phyloP scores from a whole-genome alignment of 208 protist species.

The Acanthamoeba castellanii region DNA sequence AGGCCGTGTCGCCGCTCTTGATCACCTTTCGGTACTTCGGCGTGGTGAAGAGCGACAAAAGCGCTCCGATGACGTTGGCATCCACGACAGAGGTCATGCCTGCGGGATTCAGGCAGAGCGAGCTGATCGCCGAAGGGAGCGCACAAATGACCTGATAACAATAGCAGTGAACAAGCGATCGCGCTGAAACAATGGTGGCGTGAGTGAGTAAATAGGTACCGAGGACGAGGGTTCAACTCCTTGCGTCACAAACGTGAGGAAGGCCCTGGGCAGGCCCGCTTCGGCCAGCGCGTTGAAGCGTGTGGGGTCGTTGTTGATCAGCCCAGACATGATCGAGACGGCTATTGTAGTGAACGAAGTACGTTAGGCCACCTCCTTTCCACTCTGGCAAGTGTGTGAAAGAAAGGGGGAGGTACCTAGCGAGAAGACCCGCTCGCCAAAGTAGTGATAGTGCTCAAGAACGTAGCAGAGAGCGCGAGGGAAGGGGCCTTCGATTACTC shows the following conservation, averaged over 20 bases:
- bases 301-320: conserved; percentile 72
- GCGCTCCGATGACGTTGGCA: conserved; percentile 37
- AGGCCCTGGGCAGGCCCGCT: conserved; percentile 10
- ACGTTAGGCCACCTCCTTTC: neutral
- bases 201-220: neutral
- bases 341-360: neutral
- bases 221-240: conserved; percentile 39
- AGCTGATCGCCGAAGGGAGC: conserved; percentile 44
- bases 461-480: conserved; percentile 57
- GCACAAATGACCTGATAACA: conserved; percentile 35
- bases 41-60: conserved; percentile 62
- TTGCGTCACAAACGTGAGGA: conserved; percentile 17
- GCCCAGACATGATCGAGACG: conserved; percentile 57
- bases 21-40: conserved; percentile 51
- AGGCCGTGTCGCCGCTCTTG: conserved; percentile 68
- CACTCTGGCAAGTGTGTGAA: no score
- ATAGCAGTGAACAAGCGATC: neutral
- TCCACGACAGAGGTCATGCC: conserved; percentile 57
- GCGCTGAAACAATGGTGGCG: neutral
- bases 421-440: conserved; percentile 69
- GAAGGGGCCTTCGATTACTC: conserved; percentile 57
- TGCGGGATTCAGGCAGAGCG: conserved; percentile 26
- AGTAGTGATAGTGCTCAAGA: conserved; percentile 58
- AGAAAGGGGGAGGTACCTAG: conserved; percentile 33
- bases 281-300: conserved; percentile 38